These are phyloP conservation scores for Helianthus tuberosus DNA, from an alignment of 129 eudicot genomes.

Conservation along the genomic window DNA sequence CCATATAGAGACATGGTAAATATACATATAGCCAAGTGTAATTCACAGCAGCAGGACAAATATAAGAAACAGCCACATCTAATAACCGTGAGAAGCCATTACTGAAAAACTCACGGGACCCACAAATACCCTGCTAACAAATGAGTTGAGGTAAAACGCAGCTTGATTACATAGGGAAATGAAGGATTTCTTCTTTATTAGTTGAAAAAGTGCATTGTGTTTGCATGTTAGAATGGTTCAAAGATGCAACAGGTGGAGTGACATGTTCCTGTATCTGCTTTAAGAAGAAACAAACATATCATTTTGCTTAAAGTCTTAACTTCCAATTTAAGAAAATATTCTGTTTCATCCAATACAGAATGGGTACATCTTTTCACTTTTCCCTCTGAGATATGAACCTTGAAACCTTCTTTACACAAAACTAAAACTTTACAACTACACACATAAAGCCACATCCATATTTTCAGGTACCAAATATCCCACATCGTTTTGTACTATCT, in stretches of 20 bases:
- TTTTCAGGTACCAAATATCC: too few relatives aligned
- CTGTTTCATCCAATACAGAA: constrained; percentile 20
- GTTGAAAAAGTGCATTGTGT: constrained; percentile 16
- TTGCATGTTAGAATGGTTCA: constrained; percentile 22
- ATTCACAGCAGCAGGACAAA: background rate
- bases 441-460: constrained; percentile 11
- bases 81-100: too few relatives aligned
- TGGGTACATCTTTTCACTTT: constrained; percentile 8
- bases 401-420: constrained; percentile 5
- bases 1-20: constrained; percentile 1
- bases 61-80: background rate
- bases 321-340: constrained; percentile 13
- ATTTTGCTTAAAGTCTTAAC: constrained; percentile 18
- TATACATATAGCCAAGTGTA: constrained; percentile 15
- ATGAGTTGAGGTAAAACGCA: background rate
- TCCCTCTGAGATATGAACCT: constrained; percentile 1
- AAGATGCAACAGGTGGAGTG: constrained; percentile 27
- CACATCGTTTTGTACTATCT: too few relatives aligned
- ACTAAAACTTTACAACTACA: constrained; percentile 12
- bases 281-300: constrained; percentile 11
- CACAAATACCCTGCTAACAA: background rate
- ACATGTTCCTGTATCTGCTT: constrained; percentile 12
- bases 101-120: too few relatives aligned
- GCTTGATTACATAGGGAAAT: constrained; percentile 2
- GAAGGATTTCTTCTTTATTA: background rate